Conservation (phyloP, 345 rosid genomes). For the Lepidium didymum region DNA sequence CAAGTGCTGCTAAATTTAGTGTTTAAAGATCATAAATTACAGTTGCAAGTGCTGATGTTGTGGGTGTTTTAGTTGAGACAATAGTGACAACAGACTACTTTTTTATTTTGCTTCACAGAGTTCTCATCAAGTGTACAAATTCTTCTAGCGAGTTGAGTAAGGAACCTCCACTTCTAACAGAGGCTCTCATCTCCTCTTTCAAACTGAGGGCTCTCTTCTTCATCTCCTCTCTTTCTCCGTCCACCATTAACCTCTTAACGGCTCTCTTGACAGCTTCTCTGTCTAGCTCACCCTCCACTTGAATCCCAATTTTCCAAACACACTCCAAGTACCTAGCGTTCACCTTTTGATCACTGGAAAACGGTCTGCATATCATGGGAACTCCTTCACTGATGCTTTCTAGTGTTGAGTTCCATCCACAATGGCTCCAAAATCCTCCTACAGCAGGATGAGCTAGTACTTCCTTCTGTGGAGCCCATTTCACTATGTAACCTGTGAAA, state of each 20-base stretch:
- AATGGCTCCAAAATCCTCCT: conserved; percentile 38
- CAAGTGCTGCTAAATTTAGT: too few relatives aligned
- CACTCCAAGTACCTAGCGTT: conserved; percentile 32
- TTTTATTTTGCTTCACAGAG: background rate
- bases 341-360: conserved; percentile 33
- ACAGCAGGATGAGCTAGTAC: conserved; percentile 29
- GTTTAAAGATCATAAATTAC: too few relatives aligned
- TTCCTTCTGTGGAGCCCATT: conserved; percentile 25
- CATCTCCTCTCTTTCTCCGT: conserved; percentile 12
- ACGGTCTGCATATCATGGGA: conserved; percentile 38
- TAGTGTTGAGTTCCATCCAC: conserved; percentile 41
- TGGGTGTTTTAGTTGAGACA: too few relatives aligned
- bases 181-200: conserved; percentile 11
- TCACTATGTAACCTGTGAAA: conserved; percentile 1
- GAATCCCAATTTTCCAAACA: conserved; percentile 36
- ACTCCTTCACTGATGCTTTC: conserved; percentile 38
- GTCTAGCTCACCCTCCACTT: conserved; percentile 18
- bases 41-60: too few relatives aligned
- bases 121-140: background rate
- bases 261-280: conserved; percentile 9
- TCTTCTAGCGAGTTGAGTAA: conserved; percentile 2
- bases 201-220: conserved; percentile 8
- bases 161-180: conserved; percentile 13
- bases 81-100: too few relatives aligned
- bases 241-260: conserved; percentile 22